Base-by-base conservation (phyloP, 257 asterid species). In the Gynochthodes officinalis region DNA sequence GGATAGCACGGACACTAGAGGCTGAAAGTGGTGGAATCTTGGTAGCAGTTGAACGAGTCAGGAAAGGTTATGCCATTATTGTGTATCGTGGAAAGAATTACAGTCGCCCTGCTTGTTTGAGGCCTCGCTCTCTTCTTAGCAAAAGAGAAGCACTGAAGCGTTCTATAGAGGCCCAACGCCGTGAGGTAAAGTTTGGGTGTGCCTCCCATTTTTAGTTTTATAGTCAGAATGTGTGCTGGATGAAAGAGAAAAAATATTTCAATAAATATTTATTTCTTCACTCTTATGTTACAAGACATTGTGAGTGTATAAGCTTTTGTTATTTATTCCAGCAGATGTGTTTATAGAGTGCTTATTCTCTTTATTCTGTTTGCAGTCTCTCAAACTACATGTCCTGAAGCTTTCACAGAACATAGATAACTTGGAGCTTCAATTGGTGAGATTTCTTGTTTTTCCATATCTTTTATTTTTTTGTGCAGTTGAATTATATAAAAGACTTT, bases 21-120 rank as follows among this genome's bases (percentile, higher is more conserved):
- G 82, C 90, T 71, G 99, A 92, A 81, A 92, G 99, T 76, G 98
- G 99, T 67, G 99, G 99, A 67, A 92, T 95, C 75, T 86, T 95
- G 83, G 96, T 95, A 44, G 96, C 99, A 76, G 89, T 92, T 75
- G 99, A 95, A 78, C 88, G 74, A 74, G 93, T 84, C 75, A 92
- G 86, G 71, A 92, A 92, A 79, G 99, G 99, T 74, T 81, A 83
- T 73, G 92, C 89, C 12, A 92, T 95, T 70, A 92, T 95, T 67
- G 78, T 92, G 37, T 95, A 95, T 81, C 97, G 98, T 78, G 99
- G 99, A 42, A 95, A 95, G 80, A 95, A 95, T 78, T 95, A 95
- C 79, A 79, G 60, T 72, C 93, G 97, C 42, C 99, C 99, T 73
- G 89, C 94, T 81, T 82, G 86, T 46, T 83, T 95, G 91, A 92